Evolutionary conservation across 352 stramenopile species (phyloP).

Genomic region (Phytophthora chlamydospora): DNA sequence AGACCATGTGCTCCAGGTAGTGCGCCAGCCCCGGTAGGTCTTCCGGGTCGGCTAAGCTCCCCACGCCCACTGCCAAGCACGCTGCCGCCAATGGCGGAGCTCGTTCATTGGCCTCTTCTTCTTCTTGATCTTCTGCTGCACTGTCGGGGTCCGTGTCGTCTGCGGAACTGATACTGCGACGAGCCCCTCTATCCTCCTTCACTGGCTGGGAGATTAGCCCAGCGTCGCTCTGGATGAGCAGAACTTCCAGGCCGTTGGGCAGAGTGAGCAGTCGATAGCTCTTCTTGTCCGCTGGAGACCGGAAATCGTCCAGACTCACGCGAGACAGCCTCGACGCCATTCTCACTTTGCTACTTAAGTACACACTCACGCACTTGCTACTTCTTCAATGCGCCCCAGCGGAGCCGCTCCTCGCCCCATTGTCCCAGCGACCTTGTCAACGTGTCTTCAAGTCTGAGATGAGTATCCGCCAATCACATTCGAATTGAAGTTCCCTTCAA

Average conservation of each 20-base stretch:
- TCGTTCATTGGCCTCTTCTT: constrained; percentile 7
- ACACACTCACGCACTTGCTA: too few relatives aligned
- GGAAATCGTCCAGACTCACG: constrained; percentile 53
- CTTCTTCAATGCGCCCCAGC: not conserved
- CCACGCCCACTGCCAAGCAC: constrained; percentile 63
- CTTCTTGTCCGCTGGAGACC: constrained; percentile 71
- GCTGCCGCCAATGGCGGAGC: constrained; percentile 46
- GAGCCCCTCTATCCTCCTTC: constrained; percentile 1
- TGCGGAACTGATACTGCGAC: constrained; percentile 14
- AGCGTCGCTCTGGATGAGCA: constrained; percentile 66
- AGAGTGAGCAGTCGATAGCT: constrained; percentile 73
- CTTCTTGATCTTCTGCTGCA: constrained; percentile 17
- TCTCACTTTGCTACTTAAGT: not conserved
- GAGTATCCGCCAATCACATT: constrained; percentile 17
- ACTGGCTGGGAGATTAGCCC: not conserved
- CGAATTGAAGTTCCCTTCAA: not conserved
- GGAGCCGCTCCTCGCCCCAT: not conserved
- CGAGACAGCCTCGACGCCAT: constrained; percentile 10
- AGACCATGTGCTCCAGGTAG: constrained; percentile 94
- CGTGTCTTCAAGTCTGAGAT: constrained; percentile 28
- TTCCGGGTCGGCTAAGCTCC: constrained; percentile 64
- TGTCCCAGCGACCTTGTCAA: constrained; percentile 19
- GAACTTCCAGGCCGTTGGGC: constrained; percentile 62
- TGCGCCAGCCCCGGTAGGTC: constrained; percentile 72
- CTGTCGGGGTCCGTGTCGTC: constrained; percentile 26